Evolutionary conservation across 1,284 basidiomycete genomes (phyloP).

Genomic region (Termitomyces sp.): DNA sequence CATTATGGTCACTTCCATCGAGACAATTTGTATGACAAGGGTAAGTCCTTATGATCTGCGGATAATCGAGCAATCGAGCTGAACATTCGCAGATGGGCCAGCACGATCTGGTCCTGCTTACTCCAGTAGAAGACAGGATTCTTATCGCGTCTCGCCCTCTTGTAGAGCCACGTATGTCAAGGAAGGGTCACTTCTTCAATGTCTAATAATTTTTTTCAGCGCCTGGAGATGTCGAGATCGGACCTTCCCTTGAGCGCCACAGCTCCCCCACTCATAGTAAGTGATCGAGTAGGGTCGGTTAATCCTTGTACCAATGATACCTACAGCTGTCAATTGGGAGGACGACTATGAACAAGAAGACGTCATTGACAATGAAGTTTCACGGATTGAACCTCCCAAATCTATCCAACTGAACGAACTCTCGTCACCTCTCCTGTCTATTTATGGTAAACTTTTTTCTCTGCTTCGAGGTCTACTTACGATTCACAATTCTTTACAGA

Average conservation of each 20-base stretch:
- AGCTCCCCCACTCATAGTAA: neutral
- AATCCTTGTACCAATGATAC: neutral
- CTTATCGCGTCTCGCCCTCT: neutral
- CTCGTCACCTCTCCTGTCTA: neutral
- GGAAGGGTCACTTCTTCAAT: neutral
- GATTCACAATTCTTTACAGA: neutral
- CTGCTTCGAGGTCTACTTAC: neutral
- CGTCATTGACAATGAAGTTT: neutral
- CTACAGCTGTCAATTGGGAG: neutral
- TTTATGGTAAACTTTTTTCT: neutral
- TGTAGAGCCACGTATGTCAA: neutral
- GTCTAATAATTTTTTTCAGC: neutral
- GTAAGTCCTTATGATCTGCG: neutral
- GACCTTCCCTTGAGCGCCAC: neutral
- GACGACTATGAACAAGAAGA: conserved; percentile 2
- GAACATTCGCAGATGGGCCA: neutral
- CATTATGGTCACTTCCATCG: neutral
- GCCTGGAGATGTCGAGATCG: neutral
- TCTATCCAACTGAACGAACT: neutral
- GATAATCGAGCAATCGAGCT: neutral
- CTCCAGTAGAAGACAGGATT: neutral
- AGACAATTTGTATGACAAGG: neutral
- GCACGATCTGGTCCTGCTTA: neutral
- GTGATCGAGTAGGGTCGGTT: neutral
- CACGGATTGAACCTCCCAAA: neutral